These are phyloP conservation scores for Fonsecaea erecta DNA, from an alignment of 2,329 filamentous ascomycete genomes.

Conservation along the genomic window DNA sequence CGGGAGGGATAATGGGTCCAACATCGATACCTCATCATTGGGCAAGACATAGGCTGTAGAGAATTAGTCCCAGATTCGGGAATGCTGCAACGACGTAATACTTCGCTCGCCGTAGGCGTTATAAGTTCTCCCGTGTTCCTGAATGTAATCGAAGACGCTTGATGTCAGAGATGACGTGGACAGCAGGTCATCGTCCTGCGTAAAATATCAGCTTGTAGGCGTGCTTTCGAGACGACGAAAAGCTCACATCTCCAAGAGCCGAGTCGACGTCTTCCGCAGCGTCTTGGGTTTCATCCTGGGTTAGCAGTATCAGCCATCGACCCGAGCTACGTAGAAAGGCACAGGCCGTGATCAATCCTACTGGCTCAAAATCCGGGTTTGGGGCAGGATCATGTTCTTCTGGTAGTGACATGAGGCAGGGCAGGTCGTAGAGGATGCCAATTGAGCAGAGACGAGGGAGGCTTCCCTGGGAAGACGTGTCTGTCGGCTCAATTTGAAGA, in stretches of 20 bases:
- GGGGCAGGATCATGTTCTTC: background rate
- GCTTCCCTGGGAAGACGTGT: background rate
- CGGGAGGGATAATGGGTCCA: conserved; percentile 1
- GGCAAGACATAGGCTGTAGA: conserved; percentile 25
- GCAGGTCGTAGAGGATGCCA: background rate
- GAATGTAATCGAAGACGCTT: conserved; percentile 25
- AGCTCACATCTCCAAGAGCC: conserved; percentile 25
- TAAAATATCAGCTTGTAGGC: background rate
- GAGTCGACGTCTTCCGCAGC: conserved; percentile 24
- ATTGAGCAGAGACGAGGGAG: background rate
- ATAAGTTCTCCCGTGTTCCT: conserved; percentile 26
- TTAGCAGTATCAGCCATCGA: background rate
- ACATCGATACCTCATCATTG: conserved; percentile 37
- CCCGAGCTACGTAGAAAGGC: background rate
- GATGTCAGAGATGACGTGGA: conserved; percentile 26
- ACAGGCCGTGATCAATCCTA: conserved; percentile 1
- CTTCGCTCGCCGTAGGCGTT: conserved; percentile 41
- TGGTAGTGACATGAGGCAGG: conserved; percentile 11
- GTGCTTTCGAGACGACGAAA: background rate
- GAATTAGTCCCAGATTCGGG: conserved; percentile 1
- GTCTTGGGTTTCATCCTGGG: background rate
- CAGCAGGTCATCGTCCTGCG: conserved; percentile 19
- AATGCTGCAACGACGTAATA: conserved; percentile 38
- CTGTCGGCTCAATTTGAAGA: background rate
- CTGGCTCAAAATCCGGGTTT: background rate